Evolutionary conservation across 768 basidiomycete genomes (phyloP), one percentile per base, ranked within the genome.

Genomic region (Calocera cornea): DNA sequence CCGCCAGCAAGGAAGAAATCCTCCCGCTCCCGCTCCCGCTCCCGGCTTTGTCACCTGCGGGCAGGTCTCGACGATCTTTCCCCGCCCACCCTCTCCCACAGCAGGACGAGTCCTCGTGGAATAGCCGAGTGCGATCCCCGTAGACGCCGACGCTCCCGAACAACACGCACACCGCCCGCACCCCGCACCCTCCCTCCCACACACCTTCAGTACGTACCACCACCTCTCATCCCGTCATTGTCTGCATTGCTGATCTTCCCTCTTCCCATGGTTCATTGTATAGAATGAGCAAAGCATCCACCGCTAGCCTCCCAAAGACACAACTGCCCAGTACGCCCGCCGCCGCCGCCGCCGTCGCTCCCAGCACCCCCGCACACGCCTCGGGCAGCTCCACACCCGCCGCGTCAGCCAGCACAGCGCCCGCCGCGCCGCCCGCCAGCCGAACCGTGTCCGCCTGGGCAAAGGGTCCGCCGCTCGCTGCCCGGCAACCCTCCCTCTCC

Each of bases 221-320:
- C 24, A 47, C 24, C 44, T 19, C 31, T n/a, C 49, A 16, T 50
- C 49, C 24, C 49, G 8, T 50, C 12, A 7, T 50, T 11, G 19
- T 47, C 17, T 1, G 1, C 16, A 47, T 22, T 17, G 19, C 44
- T 17, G 19, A 19, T 17, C 44, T 47, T 17, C 16, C 38, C 33
- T 14, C 19, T 19, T 41, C 34, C 10, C 71, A n/a, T n/a, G n/a
- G n/a, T n/a, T n/a, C n/a, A n/a, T n/a, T n/a, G n/a, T n/a, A n/a
- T n/a, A 91, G 89, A 91, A 95, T 95, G 92, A 95, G 90, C 90
- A 93, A 88, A 87, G 85, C 84, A 80, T 86, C 89, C 72, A 84
- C 87, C 78, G 82, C 84, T 78, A 80, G 88, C 78, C 80, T 80
- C 80, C 77, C 84, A 80, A 87, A 87, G 85, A 87, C 54, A 60